These are phyloP conservation scores for Schoenoplectus tabernaemontani DNA, from an alignment of 202 grass and related monocot species.

Conservation along the genomic window DNA sequence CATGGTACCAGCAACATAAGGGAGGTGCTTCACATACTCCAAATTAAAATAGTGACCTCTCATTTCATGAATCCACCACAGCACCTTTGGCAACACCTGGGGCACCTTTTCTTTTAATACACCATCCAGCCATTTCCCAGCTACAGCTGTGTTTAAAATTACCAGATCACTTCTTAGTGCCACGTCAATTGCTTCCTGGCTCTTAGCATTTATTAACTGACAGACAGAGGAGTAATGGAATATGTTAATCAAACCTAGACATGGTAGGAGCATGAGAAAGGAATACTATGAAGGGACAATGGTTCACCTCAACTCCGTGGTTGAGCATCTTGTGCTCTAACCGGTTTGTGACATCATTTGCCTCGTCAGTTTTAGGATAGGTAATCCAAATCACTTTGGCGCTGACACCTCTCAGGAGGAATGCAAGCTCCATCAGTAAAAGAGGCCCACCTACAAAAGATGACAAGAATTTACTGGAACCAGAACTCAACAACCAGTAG, in stretches of 20 bases:
- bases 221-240: constrained; percentile 7
- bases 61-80: constrained; percentile 99
- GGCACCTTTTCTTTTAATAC: constrained; percentile 63
- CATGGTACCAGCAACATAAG: constrained; percentile 84
- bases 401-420: constrained; percentile 64
- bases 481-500: background rate
- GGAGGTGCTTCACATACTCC: constrained; percentile 90
- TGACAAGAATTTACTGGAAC: background rate
- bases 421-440: constrained; percentile 89
- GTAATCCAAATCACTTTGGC: constrained; percentile 81
- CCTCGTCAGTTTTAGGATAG: constrained; percentile 65
- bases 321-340: constrained; percentile 90
- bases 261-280: background rate
- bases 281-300: background rate
- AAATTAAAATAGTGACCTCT: constrained; percentile 94
- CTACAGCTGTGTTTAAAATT: constrained; percentile 89
- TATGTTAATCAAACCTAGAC: background rate
- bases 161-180: constrained; percentile 76
- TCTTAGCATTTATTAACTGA: constrained; percentile 67
- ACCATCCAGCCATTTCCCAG: constrained; percentile 93
- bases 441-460: constrained; percentile 75
- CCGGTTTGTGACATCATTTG: constrained; percentile 58
- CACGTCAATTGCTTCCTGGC: constrained; percentile 55
- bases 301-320: constrained; percentile 62
- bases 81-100: constrained; percentile 81